Base-by-base conservation (phyloP, 176 grass and related monocot genomes). In the Canna indica region DNA sequence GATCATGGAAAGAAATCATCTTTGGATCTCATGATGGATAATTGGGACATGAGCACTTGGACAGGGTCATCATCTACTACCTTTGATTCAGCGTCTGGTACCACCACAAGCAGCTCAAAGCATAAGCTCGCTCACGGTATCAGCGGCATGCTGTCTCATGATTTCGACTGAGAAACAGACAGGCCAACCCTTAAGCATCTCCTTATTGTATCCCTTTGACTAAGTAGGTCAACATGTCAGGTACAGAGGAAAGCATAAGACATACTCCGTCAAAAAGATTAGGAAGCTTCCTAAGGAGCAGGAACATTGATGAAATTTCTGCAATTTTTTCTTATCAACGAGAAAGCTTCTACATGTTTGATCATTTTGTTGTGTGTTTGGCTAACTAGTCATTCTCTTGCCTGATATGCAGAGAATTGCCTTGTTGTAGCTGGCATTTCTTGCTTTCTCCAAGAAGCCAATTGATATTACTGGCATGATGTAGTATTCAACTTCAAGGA, bases 21-120 rank as follows among this genome's bases (percentile, higher is more conserved):
- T 30, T 60, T 28, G 58, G 58, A 60, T 60, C 58, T 60, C 50
- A 54, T 54, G 50, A 54, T 54, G 16, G 50, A 54, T 54, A 54
- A 24, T 18, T 54, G 50, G 50, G 22, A 44, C 41, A 44, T 44
- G 41, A 44, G 41, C 41, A 5, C 41, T 44, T 44, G 41, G 41
- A 44, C 41, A 44, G 41, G 41, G 13, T 44, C 50, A 54, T n/a
- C 50, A 54, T 22, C 50, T 5, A 54, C 50, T 5, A 54, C 50
- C 17, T 54, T 54, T n/a, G 20, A n/a, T 54, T 54, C 58, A 60
- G 26, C 31, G 27, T 60, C 26, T 14, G 57, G 27, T 30, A 28
- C 20, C 57, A 60, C 25, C 13, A 60, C 57, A 60, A 30, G 57
- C 30, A 60, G 57, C 57, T n/a, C 57, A 31, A 30, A 60, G 57